Base-by-base conservation (phyloP, 2,329 filamentous ascomycete species). In the Achaetomium macrosporum region DNA sequence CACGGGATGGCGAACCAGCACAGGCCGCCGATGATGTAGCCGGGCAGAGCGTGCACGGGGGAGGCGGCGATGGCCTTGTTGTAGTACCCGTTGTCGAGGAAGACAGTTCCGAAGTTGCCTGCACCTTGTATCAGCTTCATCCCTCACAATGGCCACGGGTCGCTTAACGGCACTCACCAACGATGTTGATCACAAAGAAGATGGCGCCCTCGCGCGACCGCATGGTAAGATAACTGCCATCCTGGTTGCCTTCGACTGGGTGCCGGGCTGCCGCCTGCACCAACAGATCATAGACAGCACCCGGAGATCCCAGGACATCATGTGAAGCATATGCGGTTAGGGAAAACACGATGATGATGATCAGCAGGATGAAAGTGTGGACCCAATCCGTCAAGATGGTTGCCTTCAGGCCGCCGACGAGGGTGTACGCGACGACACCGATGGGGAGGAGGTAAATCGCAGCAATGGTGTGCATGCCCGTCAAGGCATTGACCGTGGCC, bases 1-100 rank as follows among this genome's bases (percentile, higher is more conserved):
- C 88, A 95, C 0, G 91, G 91, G 48, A 96, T 95, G 1, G 90
- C 90, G 61, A 96, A 96, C 90, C 90, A 96, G 46, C 82, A 84
- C 1, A 95, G 77, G 19, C 91, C 90, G 5, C 90, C 90, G 57
- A 92, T 79, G 50, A 96, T 85, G 65, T 96, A 96, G 16, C 90
- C 90, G 0, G 90, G 90, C 2, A 96, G 80, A 0, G 90, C 91
- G 56, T 92, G 84, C 0, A 92, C 86, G 1, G 90, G 90, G 19
- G 83, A 86, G 0, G 91, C 90, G 7, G 91, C 89, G 63, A 96
- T 95, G 15, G 90, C 90, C 70, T 95, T 95, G 76, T 95, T 93
- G 72, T 90, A 95, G 73, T 95, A 95, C 15, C 87, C 85, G 59
- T 91, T 91, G 65, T 95, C 90, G 42, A 90, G 76, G 73, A 95